Percentiles rank a stretch among this genome's conserved stretches.
Evolutionary conservation across 164 flowering plant genomes (phyloP).

Genomic region (Kalanchoe fedtschenkoi): DNA sequence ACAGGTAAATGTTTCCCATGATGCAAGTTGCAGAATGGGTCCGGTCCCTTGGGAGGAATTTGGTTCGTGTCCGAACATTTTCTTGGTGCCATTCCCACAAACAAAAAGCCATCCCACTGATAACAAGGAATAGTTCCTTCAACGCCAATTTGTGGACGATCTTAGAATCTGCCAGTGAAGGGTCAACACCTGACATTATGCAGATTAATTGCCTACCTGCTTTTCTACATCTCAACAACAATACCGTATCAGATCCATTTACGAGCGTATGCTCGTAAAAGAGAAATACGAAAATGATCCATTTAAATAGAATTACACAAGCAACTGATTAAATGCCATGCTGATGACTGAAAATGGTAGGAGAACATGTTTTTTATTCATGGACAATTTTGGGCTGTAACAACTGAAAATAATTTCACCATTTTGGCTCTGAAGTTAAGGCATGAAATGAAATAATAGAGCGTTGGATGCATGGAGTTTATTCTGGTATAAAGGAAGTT

Average conservation of each 20-base stretch:
- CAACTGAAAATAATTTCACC: no score
- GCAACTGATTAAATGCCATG: no score
- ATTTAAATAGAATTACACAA: no score
- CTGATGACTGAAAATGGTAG: no score
- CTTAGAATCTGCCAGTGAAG: not conserved
- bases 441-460: no score
- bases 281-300: not conserved
- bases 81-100: slow-evolving; percentile 4
- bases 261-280: not conserved
- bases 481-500: slow-evolving; percentile 1
- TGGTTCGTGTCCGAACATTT: not conserved
- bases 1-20: not conserved
- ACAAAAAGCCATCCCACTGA: slow-evolving; percentile 3
- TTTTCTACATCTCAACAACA: not conserved
- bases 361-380: no score
- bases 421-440: no score
- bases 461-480: slow-evolving; percentile 3
- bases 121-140: slow-evolving; percentile 5
- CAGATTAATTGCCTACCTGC: not conserved
- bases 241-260: not conserved
- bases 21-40: not conserved
- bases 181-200: not conserved
- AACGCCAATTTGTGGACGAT: not conserved
- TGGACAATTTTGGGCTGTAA: no score
- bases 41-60: not conserved